Evolutionary conservation across 2,329 filamentous ascomycete genomes (phyloP).

Genomic region (Sarocladiaceae sp.): DNA sequence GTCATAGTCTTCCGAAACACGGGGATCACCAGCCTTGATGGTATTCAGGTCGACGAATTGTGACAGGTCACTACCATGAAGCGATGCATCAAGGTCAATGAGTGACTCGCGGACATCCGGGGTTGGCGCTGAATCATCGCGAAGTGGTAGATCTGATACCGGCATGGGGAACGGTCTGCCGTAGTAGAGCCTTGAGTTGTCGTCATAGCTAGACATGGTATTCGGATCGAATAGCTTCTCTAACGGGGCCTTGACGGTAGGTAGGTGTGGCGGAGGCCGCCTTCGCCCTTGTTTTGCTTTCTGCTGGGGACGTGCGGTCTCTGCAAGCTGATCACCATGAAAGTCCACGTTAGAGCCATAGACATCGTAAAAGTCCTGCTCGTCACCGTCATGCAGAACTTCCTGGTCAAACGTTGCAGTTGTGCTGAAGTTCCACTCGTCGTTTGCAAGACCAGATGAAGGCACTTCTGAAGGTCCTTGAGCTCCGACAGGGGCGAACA

Average conservation of each 20-base stretch:
- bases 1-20: conserved; percentile 43
- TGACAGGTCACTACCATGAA: conserved; percentile 49
- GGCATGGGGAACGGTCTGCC: conserved; percentile 36
- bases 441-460: conserved; percentile 40
- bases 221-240: conserved; percentile 63
- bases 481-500: conserved; percentile 55
- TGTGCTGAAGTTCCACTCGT: conserved; percentile 64
- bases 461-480: conserved; percentile 42
- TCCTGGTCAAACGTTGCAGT: conserved; percentile 58
- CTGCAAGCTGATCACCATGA: conserved; percentile 34
- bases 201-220: conserved; percentile 57
- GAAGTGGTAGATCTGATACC: conserved; percentile 51
- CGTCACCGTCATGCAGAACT: conserved; percentile 45
- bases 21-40: conserved; percentile 43
- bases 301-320: conserved; percentile 41
- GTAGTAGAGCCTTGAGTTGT: conserved; percentile 57
- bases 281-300: conserved; percentile 42
- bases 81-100: conserved; percentile 57
- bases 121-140: conserved; percentile 46
- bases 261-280: conserved; percentile 52
- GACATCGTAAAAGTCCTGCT: conserved; percentile 54
- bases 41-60: conserved; percentile 57
- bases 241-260: conserved; percentile 51
- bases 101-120: conserved; percentile 53
- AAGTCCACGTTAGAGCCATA: conserved; percentile 55